Conservation (phyloP, 768 basidiomycete genomes). For the Podaxis rugospora region DNA sequence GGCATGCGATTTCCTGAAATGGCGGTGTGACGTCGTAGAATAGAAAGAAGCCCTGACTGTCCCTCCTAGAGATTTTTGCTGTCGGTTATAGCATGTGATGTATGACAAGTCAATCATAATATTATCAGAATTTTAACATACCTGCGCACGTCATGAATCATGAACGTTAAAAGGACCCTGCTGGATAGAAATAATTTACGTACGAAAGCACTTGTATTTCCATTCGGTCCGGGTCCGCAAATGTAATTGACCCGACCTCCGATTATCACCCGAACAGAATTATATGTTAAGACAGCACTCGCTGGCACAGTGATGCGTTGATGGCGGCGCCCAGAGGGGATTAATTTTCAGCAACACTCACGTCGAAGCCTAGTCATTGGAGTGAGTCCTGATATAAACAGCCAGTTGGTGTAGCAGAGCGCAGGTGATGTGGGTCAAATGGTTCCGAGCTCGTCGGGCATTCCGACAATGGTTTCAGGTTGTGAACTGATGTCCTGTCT, state of each 20-base stretch:
- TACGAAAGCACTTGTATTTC: too few relatives aligned
- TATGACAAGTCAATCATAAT: background rate
- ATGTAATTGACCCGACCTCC: background rate
- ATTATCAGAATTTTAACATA: too few relatives aligned
- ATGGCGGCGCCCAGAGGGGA: background rate
- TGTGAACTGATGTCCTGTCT: background rate
- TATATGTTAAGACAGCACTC: background rate
- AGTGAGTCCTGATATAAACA: too few relatives aligned
- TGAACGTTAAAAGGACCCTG: too few relatives aligned
- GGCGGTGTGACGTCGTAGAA: background rate
- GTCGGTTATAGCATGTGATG: background rate
- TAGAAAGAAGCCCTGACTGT: background rate
- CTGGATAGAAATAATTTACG: too few relatives aligned
- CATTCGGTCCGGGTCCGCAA: background rate
- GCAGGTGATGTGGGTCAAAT: background rate
- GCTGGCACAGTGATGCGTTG: background rate
- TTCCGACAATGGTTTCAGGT: background rate
- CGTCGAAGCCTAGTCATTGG: too few relatives aligned
- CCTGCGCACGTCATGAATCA: too few relatives aligned
- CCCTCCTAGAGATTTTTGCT: background rate
- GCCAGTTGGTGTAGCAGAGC: background rate
- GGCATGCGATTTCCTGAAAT: constrained; percentile 8
- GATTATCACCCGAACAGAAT: background rate
- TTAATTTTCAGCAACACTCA: background rate
- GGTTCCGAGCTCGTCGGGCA: background rate